Evolutionary conservation across 163 green algal species (phyloP), one percentile per base, ranked within the genome.

Genomic region (Prototheca cutis): DNA sequence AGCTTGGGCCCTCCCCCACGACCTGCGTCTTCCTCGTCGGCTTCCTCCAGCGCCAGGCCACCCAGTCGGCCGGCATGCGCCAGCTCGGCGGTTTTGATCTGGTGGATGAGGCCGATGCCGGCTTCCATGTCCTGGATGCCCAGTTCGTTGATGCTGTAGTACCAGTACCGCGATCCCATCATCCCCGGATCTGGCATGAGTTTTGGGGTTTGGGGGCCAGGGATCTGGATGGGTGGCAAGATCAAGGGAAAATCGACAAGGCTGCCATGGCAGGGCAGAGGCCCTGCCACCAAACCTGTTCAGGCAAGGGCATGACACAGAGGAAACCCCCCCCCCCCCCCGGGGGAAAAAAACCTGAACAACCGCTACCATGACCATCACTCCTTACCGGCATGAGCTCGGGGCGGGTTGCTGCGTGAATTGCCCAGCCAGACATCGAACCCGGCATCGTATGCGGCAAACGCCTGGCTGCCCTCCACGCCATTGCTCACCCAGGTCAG

Each of bases 351-450:
- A n/a, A n/a, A n/a, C n/a, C n/a, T n/a, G n/a, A n/a, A n/a, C n/a
- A n/a, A n/a, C n/a, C n/a, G n/a, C n/a, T n/a, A n/a, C n/a, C n/a
- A n/a, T n/a, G n/a, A n/a, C n/a, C n/a, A n/a, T n/a, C 17, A 25
- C 10, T n/a, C 42, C 42, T n/a, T 21, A 51, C 42, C 42, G 6
- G 10, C 25, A 24, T 90, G 87, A 54, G 74, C 59, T 3, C 83
- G 64, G 0, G 91, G 85, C 3, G 88, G 79, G 65, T 94, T 96
- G 68, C 77, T 72, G n/a, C 91, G 75, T 7, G 79, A 86, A 75
- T 91, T 95, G 47, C 77, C 91, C 61, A 98, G 78, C 81, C 86
- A 98, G 21, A 98, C 90, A 57, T 98, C 91, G 67, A 88, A 89
- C 49, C 91, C 91, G 1, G 79, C 64, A 56, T 98, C 91, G 63